phyloP scores from a whole-genome alignment of 306 rosid species.

The Dryas alaskensis region DNA sequence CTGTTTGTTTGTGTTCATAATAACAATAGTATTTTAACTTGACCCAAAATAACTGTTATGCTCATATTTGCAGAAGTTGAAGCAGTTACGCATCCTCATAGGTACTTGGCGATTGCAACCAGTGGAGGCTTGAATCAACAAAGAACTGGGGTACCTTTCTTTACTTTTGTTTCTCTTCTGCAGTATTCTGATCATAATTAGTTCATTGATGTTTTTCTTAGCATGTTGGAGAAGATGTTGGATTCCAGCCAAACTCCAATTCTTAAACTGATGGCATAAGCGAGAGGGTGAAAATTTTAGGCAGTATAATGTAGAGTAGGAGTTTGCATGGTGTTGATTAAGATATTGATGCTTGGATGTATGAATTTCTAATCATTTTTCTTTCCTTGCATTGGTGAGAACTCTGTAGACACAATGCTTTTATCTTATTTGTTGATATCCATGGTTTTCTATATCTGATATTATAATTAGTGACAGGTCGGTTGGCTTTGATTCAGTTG shows the following conservation, averaged over 20 bases:
- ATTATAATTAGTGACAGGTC: not conserved
- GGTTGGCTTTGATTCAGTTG: not conserved
- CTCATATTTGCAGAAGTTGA: conserved; percentile 53
- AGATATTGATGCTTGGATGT: conserved; percentile 3
- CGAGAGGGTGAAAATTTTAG: not conserved
- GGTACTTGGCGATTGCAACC: conserved; percentile 84
- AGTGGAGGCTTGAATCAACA: conserved; percentile 99
- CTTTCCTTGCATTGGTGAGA: conserved; percentile 13
- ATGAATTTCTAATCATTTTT: conserved; percentile 7
- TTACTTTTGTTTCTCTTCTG: conserved; percentile 14
- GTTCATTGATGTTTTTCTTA: not conserved
- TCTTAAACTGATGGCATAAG: not conserved
- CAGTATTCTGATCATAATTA: not conserved
- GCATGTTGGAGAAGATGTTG: not conserved
- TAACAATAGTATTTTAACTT: conserved; percentile 12
- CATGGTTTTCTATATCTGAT: not conserved
- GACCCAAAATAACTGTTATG: conserved; percentile 8
- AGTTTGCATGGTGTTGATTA: not conserved
- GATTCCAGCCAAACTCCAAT: not conserved
- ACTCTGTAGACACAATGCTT: not conserved
- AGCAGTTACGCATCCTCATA: conserved; percentile 47
- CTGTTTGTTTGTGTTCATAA: not conserved
- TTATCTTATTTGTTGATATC: conserved; percentile 10
- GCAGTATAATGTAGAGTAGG: not conserved
- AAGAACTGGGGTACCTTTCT: conserved; percentile 83